Evolutionary conservation across 441 rosid genomes (phyloP).

Genomic region (Adansonia gregorii): DNA sequence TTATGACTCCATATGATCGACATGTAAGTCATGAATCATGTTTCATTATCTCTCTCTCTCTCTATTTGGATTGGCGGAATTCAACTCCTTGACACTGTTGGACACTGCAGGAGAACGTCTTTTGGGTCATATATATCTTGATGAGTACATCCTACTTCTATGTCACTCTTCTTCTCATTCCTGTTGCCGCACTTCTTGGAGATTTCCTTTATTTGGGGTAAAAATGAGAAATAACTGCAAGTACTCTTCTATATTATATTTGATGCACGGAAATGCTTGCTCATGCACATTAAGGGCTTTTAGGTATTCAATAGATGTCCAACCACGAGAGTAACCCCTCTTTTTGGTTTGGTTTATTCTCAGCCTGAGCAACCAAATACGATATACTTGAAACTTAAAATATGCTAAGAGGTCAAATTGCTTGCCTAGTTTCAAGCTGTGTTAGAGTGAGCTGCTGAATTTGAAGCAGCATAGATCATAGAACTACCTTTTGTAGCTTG

Average conservation of each 20-base stretch:
- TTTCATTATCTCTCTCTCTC: neutral
- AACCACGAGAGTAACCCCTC: neutral
- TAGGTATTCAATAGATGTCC: neutral
- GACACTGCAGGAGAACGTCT: constrained; percentile 76
- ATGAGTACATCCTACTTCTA: constrained; percentile 96
- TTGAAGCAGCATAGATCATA: neutral
- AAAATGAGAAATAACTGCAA: constrained; percentile 32
- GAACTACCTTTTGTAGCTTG: neutral
- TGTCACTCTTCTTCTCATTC: constrained; percentile 73
- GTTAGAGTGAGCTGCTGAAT: too few species aligned
- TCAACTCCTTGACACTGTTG: constrained; percentile 19
- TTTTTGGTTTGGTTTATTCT: constrained; percentile 4
- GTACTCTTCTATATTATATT: constrained; percentile 6
- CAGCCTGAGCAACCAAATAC: neutral
- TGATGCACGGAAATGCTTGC: constrained; percentile 12
- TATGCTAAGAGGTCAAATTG: neutral
- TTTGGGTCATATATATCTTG: constrained; percentile 78
- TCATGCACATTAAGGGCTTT: neutral
- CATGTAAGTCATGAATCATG: constrained; percentile 52
- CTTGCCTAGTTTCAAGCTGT: too few species aligned
- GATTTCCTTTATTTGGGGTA: constrained; percentile 97
- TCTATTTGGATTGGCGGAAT: neutral
- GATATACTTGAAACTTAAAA: neutral
- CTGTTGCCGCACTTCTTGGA: constrained; percentile 77
- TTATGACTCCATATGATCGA: constrained; percentile 50